A percentile compares a stretch with the other conserved stretches of the same genome.
These are phyloP conservation scores for Phaseolus lunatus DNA, from an alignment of 306 rosid species.

Conservation along the genomic window DNA sequence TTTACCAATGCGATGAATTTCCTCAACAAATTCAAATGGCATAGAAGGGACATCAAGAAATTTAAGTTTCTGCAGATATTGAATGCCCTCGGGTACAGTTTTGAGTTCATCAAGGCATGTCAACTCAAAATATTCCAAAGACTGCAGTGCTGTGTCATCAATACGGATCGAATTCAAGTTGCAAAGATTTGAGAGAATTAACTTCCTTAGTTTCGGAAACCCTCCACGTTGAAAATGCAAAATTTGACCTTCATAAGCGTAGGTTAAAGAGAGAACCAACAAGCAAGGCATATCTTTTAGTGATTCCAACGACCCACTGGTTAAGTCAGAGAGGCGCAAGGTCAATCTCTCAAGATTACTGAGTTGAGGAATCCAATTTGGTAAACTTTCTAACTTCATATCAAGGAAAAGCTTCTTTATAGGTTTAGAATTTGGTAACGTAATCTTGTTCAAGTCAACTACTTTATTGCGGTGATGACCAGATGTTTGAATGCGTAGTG, in stretches of 20 bases:
- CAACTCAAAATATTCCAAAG: neutral
- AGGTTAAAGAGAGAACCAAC: fast-evolving
- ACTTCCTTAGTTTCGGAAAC: neutral
- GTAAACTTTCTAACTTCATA: neutral
- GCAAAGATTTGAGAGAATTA: fast-evolving
- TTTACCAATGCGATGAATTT: neutral
- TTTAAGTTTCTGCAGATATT: neutral
- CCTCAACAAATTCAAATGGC: neutral
- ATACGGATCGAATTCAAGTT: neutral
- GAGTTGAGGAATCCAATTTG: slow-evolving; percentile 9
- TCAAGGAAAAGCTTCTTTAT: fast-evolving
- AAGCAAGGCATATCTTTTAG: neutral
- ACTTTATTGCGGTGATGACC: fast-evolving
- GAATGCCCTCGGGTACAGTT: neutral
- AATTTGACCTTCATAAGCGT: neutral
- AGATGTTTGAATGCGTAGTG: neutral
- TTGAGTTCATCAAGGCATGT: neutral
- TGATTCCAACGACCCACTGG: neutral
- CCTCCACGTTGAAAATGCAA: slow-evolving; percentile 13
- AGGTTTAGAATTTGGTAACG: neutral
- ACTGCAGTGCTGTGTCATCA: neutral
- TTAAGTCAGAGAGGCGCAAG: fast-evolving
- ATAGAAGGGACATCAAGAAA: fast-evolving
- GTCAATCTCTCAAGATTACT: neutral
- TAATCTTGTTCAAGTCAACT: neutral